Conservation (phyloP, 2,329 filamentous ascomycete species). For the Aquanectria penicillioides region DNA sequence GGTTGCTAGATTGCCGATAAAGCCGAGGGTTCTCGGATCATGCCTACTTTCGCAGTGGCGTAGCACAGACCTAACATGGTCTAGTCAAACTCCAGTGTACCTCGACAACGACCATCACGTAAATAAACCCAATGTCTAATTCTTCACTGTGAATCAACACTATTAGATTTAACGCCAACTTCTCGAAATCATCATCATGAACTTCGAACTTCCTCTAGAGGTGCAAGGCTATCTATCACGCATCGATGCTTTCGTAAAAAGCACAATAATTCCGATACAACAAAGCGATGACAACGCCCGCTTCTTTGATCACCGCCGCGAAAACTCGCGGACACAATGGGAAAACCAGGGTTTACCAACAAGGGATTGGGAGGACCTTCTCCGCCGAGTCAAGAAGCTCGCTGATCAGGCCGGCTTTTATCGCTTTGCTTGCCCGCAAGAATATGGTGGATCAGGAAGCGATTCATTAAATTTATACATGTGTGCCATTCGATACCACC, state of each 20-base stretch:
- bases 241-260: constrained; percentile 21
- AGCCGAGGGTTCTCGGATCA: too few relatives aligned
- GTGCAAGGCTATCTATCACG: constrained; percentile 19
- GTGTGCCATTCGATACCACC: constrained; percentile 28
- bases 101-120: too few relatives aligned
- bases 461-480: constrained; percentile 25
- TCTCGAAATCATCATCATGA: constrained; percentile 20
- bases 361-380: constrained; percentile 23
- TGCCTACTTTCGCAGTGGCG: too few relatives aligned
- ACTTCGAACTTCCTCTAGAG: constrained; percentile 23
- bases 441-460: constrained; percentile 25
- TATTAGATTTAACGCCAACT: too few relatives aligned
- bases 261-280: constrained; percentile 20
- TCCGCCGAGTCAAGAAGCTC: constrained; percentile 12
- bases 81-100: too few relatives aligned
- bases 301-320: constrained; percentile 30
- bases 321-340: constrained; percentile 31
- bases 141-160: too few relatives aligned
- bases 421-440: constrained; percentile 21
- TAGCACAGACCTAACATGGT: too few relatives aligned
- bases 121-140: too few relatives aligned
- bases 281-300: constrained; percentile 23
- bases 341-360: constrained; percentile 26
- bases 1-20: too few relatives aligned
- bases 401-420: constrained; percentile 28